Base-by-base conservation (phyloP, 139 green algal genomes). In the Pleodorina starrii region DNA sequence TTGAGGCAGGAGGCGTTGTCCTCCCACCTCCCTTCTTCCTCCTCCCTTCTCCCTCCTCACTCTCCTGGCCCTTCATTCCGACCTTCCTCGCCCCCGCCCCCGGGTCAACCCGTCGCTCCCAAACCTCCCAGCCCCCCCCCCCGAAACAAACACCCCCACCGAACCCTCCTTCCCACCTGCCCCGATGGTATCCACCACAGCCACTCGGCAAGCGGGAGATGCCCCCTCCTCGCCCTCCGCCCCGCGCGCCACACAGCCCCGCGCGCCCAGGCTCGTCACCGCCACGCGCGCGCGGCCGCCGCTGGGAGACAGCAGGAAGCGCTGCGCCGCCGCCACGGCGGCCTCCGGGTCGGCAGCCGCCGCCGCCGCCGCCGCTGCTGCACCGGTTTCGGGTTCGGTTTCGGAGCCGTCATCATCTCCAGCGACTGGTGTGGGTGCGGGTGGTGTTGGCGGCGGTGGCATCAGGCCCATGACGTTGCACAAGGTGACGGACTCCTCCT, bases 131-230 rank as follows among this genome's bases (percentile, higher is more conserved):
- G 29, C 66, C n/a, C n/a, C 66, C 66, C 29, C n/a, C 63, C 63
- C 43, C 63, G 5, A 42, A 74, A 10, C 63, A 32, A 29, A 11
- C 25, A 32, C 59, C 35, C 38, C 17, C 57, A 59, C 36, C 54
- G 19, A 27, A 94, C 95, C 75, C 75, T 66, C 72, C 72, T 4
- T 50, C 72, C 38, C 76, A 84, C 76, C 78, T 11, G 96, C 97
- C 0, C 97, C 96, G 17, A 97, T 93, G 2, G 97, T 98, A 92
- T 98, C 97, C 19, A 94, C 91, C 4, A 97, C 93, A n/a, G 95
- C 97, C 90, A 89, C 84, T 14, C 84, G 69, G 38, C 68, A 89
- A 4, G 92, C 93, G 11, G 84, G 32, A 21, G 93, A 80, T 11
- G n/a, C 21, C 27, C 88, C 92, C 0, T n/a, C 19, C 27, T 38